phyloP scores from a whole-genome alignment of 441 rosid genomes.

The Syzygium malaccense region DNA sequence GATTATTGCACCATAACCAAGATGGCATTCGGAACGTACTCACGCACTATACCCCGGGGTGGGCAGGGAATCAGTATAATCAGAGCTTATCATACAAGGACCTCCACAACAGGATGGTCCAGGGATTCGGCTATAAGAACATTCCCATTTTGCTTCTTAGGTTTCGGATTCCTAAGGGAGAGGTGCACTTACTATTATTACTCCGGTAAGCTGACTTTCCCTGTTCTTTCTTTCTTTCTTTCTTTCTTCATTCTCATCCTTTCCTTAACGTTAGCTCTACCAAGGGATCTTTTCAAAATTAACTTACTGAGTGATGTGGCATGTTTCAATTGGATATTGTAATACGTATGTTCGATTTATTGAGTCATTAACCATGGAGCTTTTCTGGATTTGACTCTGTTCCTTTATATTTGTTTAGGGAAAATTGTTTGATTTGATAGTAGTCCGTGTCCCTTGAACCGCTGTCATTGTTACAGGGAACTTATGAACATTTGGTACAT shows the following conservation, averaged over 20 bases:
- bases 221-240: background rate
- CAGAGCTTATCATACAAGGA: background rate
- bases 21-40: background rate
- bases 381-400: background rate
- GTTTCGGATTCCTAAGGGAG: background rate
- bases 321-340: background rate
- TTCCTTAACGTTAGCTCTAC: background rate
- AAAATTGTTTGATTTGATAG: too few species aligned
- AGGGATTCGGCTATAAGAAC: too few species aligned
- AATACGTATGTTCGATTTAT: background rate
- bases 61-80: background rate
- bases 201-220: accelerated
- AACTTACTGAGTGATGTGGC: background rate
- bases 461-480: too few species aligned
- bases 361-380: background rate
- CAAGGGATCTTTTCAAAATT: background rate
- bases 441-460: too few species aligned
- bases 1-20: background rate
- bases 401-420: too few species aligned
- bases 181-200: accelerated
- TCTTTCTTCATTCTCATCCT: background rate
- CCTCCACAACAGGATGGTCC: background rate
- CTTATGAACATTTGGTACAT: background rate
- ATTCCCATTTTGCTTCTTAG: too few species aligned
- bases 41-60: too few species aligned